These are phyloP conservation scores for Tetrahymena elliotti DNA, from an alignment of 73 alveolate species.

Conservation along the genomic window DNA sequence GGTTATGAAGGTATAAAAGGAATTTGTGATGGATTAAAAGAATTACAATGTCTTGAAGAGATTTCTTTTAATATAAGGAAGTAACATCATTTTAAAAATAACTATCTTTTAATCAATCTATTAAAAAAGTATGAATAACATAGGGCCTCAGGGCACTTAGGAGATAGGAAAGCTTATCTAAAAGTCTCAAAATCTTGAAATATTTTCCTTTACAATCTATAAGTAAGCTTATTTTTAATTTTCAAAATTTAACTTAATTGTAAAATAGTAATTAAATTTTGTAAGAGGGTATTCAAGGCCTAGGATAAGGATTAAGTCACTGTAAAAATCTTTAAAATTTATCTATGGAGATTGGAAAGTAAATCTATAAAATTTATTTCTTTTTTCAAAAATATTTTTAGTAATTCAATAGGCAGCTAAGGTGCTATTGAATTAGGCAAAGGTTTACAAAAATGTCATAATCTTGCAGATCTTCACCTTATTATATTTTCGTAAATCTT, in stretches of 20 bases:
- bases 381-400: not conserved
- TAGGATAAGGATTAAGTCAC: not conserved
- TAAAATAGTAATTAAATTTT: not conserved
- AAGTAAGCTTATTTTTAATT: not conserved
- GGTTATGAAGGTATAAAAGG: not conserved
- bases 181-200: not conserved
- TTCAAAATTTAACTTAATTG: not conserved
- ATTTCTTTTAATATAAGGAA: not conserved
- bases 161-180: not conserved
- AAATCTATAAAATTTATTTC: not conserved
- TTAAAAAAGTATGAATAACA: not conserved
- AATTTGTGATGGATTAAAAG: not conserved
- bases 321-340: not conserved
- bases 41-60: not conserved
- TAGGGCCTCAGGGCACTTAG: not conserved
- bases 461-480: not conserved
- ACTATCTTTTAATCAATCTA: too few species aligned
- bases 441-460: not conserved
- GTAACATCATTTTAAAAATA: not conserved
- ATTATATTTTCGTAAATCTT: not conserved
- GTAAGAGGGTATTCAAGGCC: not conserved
- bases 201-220: not conserved
- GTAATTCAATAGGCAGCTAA: not conserved
- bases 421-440: not conserved
- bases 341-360: not conserved